These are phyloP conservation scores for Citropsis articulata DNA, from an alignment of 345 rosid species.

Conservation along the genomic window DNA sequence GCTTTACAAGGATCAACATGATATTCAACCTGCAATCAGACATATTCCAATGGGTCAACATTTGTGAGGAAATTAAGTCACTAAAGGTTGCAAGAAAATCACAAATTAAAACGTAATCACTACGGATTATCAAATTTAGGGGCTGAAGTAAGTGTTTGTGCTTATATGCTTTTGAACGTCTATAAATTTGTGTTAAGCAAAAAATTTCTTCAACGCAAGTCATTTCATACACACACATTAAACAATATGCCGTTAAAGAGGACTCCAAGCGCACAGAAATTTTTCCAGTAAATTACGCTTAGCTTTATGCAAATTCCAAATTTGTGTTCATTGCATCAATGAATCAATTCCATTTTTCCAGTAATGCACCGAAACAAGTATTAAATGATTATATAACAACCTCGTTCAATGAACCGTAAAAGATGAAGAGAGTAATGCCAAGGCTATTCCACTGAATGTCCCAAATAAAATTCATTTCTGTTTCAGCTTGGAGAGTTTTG, in stretches of 20 bases:
- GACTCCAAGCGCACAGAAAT: neutral
- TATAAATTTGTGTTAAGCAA: neutral
- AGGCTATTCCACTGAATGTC: neutral
- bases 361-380: neutral
- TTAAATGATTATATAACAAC: neutral
- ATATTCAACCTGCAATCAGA: constrained; percentile 57
- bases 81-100: neutral
- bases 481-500: neutral
- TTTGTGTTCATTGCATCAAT: neutral
- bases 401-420: neutral
- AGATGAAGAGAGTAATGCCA: neutral
- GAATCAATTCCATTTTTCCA: neutral
- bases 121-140: neutral
- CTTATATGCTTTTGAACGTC: neutral
- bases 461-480: neutral
- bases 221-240: neutral
- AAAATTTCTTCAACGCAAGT: neutral
- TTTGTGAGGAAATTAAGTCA: neutral
- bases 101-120: neutral
- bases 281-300: neutral
- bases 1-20: constrained; percentile 49
- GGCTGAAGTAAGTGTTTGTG: neutral
- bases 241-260: neutral
- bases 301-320: neutral
- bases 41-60: neutral